Evolutionary conservation across 148 eudicot genomes (phyloP), one percentile per base, ranked within the genome.

Genomic region (Rhododendron simsii): DNA sequence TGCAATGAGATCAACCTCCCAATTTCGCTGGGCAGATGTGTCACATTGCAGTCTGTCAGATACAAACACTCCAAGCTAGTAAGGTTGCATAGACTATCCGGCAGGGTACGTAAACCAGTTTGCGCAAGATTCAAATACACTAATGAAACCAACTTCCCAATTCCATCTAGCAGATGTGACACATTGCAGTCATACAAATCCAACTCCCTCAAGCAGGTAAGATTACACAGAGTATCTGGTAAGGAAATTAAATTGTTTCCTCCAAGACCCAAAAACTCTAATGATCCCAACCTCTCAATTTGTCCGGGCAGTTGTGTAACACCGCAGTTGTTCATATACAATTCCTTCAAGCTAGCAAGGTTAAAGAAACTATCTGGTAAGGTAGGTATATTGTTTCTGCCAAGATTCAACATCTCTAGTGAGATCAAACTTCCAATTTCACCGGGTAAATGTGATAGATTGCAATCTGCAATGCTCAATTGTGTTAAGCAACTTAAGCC

Each of bases 401-500:
- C 7, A 47, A 79, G 35, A 48, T 79, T 5, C 81, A 79, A 48
- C 5, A 10, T 20, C 50, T 41, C 11, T 47, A 78, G 12, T 35
- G 37, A 79, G 55, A 79, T 48, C 20, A 79, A 51, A 33, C 83
- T 81, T 16, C 83, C 83, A 28, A 81, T 81, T 51, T 81, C 83
- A 55, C 41, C 3, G 67, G 83, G 83, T 37, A 81, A 33, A 81
- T 80, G 57, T 26, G 37, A 12, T 15, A 80, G n/a, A 80, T 80
- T 48, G 82, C 82, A 50, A 50, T 39, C 23, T 39, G n/a, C 79
- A 1, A 76, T 37, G 21, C 47, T 76, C 48, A 76, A 75, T 76
- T 7, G 5, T 2, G 10, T 76, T 41, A 76, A 76, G 47, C 79
- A 37, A 80, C 73, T 35, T 30, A 37, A 57, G 26, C 67, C 47